Evolutionary conservation across 495 filamentous ascomycete species (phyloP).

Genomic region (Jackrogersella multiformis): DNA sequence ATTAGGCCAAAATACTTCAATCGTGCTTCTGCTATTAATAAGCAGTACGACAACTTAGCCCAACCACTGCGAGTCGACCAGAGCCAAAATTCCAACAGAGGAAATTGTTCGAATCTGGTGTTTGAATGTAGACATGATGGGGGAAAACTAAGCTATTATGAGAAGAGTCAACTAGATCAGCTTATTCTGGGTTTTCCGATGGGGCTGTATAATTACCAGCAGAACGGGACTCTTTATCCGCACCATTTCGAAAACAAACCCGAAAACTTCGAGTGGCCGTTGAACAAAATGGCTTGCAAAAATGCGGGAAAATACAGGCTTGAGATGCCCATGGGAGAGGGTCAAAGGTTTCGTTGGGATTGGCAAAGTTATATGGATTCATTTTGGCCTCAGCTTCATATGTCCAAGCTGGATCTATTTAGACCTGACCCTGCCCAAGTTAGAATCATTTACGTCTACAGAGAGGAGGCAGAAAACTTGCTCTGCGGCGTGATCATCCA

Average conservation of each 20-base stretch:
- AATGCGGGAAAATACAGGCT: background rate
- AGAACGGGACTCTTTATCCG: background rate
- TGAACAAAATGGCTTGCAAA: background rate
- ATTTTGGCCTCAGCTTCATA: background rate
- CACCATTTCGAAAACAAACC: background rate
- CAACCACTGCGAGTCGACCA: background rate
- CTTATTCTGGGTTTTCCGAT: background rate
- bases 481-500: constrained; percentile 7
- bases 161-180: background rate
- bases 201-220: background rate
- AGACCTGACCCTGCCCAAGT: background rate
- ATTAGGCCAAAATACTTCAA: background rate
- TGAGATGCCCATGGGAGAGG: background rate
- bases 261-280: background rate
- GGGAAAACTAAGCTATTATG: background rate
- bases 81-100: background rate
- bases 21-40: background rate
- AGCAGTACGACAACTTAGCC: background rate
- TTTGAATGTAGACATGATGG: background rate
- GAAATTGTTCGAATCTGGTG: background rate
- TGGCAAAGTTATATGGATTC: background rate
- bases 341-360: background rate
- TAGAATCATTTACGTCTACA: constrained; percentile 2
- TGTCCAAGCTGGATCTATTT: background rate
- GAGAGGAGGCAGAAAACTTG: background rate